These are phyloP conservation scores for Tricholomella constricta DNA, from an alignment of 768 basidiomycete species.

Conservation along the genomic window DNA sequence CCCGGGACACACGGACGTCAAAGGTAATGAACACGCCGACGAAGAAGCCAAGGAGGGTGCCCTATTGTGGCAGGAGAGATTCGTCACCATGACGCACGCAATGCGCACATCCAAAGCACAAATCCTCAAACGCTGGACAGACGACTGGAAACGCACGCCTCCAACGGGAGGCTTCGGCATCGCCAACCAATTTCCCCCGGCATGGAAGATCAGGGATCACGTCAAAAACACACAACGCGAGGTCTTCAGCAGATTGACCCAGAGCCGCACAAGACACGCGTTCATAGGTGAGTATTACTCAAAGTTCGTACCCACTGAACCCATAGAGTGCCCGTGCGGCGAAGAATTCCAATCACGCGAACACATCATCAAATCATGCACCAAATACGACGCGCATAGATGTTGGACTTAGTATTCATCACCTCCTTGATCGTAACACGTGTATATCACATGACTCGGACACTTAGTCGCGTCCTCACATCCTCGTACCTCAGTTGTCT, in stretches of 20 bases:
- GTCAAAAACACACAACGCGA: constrained; percentile 2
- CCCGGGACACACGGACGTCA: not conserved
- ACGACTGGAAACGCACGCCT: not conserved
- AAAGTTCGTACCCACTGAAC: constrained; percentile 21
- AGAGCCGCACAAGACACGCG: constrained; percentile 27
- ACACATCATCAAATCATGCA: constrained; percentile 26
- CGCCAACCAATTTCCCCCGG: too few species aligned
- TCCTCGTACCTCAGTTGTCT: too few species aligned
- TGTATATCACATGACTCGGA: too few species aligned
- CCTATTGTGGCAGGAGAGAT: not conserved
- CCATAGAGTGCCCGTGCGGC: constrained; percentile 26
- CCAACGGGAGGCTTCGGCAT: not conserved
- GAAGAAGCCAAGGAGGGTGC: not conserved
- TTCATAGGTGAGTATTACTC: constrained; percentile 19
- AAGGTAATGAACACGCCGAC: not conserved
- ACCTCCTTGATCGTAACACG: too few species aligned
- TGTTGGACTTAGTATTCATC: too few species aligned
- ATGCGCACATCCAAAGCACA: not conserved
- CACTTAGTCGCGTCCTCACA: too few species aligned
- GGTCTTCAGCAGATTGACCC: constrained; percentile 19
- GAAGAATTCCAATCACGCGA: constrained; percentile 20
- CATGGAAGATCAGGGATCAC: not conserved
- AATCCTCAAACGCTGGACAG: not conserved
- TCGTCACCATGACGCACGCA: not conserved
- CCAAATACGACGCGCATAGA: constrained; percentile 16